Conservation (phyloP, 177 flowering plant species). For the Telopea speciosissima region DNA sequence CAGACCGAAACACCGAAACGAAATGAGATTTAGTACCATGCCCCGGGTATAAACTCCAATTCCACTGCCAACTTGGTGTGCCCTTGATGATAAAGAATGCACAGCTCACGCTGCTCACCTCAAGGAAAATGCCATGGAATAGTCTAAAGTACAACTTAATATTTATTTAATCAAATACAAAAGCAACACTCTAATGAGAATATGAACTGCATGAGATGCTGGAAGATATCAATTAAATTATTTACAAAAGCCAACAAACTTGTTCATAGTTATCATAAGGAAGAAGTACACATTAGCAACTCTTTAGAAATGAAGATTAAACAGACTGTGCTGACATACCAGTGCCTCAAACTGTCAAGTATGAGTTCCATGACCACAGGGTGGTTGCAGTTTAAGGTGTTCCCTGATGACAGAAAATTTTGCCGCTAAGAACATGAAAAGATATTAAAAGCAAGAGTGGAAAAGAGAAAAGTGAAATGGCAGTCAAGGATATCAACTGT, state of each 20-base stretch:
- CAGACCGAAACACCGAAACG: no score
- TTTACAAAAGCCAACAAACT: not conserved
- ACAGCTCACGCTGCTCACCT: not conserved
- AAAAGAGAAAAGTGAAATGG: no score
- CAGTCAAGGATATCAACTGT: no score
- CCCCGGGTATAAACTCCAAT: no score
- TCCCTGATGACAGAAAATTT: constrained; percentile 45
- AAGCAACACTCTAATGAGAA: not conserved
- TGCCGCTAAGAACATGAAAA: not conserved
- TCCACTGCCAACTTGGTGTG: not conserved
- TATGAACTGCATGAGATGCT: not conserved
- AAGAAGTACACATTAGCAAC: not conserved
- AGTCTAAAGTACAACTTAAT: not conserved
- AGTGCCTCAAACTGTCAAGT: constrained; percentile 94
- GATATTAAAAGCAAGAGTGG: not conserved
- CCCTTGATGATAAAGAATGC: not conserved
- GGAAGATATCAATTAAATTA: not conserved
- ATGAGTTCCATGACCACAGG: constrained; percentile 95
- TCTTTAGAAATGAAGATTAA: not conserved
- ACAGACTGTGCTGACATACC: constrained; percentile 41
- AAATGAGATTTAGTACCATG: no score
- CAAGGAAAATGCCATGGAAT: not conserved
- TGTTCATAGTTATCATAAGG: not conserved
- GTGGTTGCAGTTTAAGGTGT: constrained; percentile 94
- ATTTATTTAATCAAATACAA: not conserved